phyloP scores from a whole-genome alignment of 805 yeast genomes.

The Isabelozyma rhagii region DNA sequence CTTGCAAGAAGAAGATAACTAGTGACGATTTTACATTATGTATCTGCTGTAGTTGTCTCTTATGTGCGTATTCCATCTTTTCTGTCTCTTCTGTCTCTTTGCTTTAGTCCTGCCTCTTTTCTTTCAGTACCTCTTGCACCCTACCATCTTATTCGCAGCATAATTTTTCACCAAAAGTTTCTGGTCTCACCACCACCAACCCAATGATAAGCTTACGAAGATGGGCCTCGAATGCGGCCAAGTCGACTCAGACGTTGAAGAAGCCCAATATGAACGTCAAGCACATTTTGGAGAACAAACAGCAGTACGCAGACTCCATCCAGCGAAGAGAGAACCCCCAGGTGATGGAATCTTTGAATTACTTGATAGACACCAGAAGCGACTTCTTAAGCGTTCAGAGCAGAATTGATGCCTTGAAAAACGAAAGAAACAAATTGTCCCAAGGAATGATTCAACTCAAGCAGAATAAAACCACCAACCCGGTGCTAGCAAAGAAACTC shows the following conservation, averaged over 20 bases:
- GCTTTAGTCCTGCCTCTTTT: too few relatives aligned
- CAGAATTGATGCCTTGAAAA: slow-evolving; percentile 13
- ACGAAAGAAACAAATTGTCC: slow-evolving; percentile 21
- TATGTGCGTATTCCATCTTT: too few relatives aligned
- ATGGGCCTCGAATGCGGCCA: not conserved
- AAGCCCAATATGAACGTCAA: slow-evolving; percentile 34
- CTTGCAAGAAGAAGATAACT: not conserved
- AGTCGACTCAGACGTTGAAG: slow-evolving; percentile 15
- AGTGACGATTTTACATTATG: not conserved
- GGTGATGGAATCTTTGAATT: slow-evolving; percentile 8
- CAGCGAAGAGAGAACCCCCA: slow-evolving; percentile 10
- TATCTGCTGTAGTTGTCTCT: not conserved
- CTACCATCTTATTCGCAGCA: not conserved
- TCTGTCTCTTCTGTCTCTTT: too few relatives aligned
- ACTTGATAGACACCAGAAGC: slow-evolving; percentile 3
- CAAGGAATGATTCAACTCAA: slow-evolving; percentile 13
- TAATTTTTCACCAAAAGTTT: not conserved
- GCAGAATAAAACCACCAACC: not conserved
- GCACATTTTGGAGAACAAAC: slow-evolving; percentile 21
- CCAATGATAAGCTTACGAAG: not conserved
- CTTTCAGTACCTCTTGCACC: too few relatives aligned
- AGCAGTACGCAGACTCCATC: slow-evolving; percentile 23
- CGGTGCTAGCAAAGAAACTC: slow-evolving; percentile 15
- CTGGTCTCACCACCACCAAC: not conserved
- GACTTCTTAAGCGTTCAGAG: slow-evolving; percentile 21